Percentiles rank a stretch among this genome's conserved stretches.
These are phyloP conservation scores for Volvox africanus DNA, from an alignment of 139 green algal genomes.

Conservation along the genomic window DNA sequence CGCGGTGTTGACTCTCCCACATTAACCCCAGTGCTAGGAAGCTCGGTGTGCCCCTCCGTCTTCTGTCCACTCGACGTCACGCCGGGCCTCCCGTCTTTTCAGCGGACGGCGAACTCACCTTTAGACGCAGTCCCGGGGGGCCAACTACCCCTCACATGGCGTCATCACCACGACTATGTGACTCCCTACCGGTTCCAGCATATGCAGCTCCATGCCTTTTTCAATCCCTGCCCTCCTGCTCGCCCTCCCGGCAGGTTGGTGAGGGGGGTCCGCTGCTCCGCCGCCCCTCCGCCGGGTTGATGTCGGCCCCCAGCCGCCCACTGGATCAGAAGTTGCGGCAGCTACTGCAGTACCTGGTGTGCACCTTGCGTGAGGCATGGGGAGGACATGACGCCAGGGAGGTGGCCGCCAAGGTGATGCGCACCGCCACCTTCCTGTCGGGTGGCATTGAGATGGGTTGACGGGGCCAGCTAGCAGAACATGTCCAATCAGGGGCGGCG, in stretches of 20 bases:
- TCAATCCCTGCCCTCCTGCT: not conserved
- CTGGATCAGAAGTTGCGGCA: slow-evolving; percentile 57
- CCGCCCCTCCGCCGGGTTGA: slow-evolving; percentile 36
- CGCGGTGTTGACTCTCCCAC: too few relatives aligned
- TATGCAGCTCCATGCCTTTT: not conserved
- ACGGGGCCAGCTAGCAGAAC: not conserved
- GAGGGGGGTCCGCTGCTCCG: not conserved
- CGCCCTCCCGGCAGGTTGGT: not conserved
- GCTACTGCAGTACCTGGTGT: slow-evolving; percentile 54
- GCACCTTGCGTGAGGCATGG: slow-evolving; percentile 36
- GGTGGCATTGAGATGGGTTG: slow-evolving; percentile 59
- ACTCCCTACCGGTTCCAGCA: too few relatives aligned
- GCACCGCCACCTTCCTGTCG: slow-evolving; percentile 45
- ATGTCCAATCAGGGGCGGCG: not conserved
- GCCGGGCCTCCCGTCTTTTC: not conserved
- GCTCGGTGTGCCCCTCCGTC: too few relatives aligned
- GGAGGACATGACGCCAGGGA: slow-evolving; percentile 37
- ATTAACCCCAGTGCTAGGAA: too few relatives aligned
- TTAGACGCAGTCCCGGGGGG: not conserved
- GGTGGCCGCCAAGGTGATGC: slow-evolving; percentile 46
- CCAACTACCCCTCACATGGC: too few relatives aligned
- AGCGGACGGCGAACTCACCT: not conserved
- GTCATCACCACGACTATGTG: too few relatives aligned
- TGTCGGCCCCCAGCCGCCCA: slow-evolving; percentile 29
- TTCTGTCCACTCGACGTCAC: too few relatives aligned